Conservation (phyloP, 768 basidiomycete species). For the Kwoniella botswanensis region DNA sequence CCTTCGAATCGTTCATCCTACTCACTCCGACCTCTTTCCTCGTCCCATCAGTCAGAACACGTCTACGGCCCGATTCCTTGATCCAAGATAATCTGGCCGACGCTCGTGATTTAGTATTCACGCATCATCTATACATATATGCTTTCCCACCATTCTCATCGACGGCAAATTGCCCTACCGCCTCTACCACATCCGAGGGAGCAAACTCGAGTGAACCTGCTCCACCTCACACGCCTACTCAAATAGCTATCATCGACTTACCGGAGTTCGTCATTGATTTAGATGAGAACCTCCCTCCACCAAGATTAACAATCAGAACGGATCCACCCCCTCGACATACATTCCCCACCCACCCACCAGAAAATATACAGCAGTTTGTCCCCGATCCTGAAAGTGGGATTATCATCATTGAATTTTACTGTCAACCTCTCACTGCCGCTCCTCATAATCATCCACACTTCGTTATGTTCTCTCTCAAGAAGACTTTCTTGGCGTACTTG, state of each 20-base stretch:
- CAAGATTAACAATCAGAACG: slow-evolving; percentile 47
- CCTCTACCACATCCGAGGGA: background rate
- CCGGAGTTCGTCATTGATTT: slow-evolving; percentile 41
- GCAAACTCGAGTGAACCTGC: slow-evolving; percentile 22
- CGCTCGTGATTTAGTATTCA: slow-evolving; percentile 37
- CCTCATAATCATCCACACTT: slow-evolving; percentile 29
- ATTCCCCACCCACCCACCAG: slow-evolving; percentile 45
- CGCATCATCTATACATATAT: slow-evolving; percentile 48
- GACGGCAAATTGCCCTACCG: background rate
- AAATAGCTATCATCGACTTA: slow-evolving; percentile 46
- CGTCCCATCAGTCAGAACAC: slow-evolving; percentile 44
- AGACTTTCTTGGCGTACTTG: slow-evolving; percentile 43
- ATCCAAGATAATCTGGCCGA: slow-evolving; percentile 39
- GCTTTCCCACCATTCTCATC: slow-evolving; percentile 50
- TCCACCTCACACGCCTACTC: slow-evolving; percentile 46
- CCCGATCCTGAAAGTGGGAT: slow-evolving; percentile 50
- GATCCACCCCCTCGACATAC: slow-evolving; percentile 56
- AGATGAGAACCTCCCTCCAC: slow-evolving; percentile 41
- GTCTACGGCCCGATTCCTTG: slow-evolving; percentile 34
- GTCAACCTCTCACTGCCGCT: slow-evolving; percentile 33
- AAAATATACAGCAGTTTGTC: slow-evolving; percentile 32
- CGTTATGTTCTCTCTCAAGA: slow-evolving; percentile 39
- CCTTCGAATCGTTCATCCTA: slow-evolving; percentile 49
- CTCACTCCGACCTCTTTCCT: slow-evolving; percentile 45
- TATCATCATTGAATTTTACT: slow-evolving; percentile 47